Conservation (phyloP, 2,329 filamentous ascomycete species). For the Colletotrichum lupini region DNA sequence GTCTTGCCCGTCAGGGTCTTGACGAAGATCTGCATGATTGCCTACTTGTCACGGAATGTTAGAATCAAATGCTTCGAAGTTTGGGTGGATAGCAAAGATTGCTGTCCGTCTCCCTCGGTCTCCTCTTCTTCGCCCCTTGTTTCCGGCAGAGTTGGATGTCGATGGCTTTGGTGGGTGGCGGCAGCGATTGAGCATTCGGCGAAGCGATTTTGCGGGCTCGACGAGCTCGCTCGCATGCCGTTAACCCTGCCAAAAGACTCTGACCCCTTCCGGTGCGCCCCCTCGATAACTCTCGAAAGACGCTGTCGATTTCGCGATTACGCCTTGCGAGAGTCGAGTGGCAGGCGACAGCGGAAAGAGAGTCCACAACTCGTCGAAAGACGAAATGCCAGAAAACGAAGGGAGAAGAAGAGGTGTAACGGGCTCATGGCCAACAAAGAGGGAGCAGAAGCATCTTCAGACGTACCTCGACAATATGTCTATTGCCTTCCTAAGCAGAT, state of each 20-base stretch:
- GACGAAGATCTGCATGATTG: constrained; percentile 82
- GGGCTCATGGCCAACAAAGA: constrained; percentile 33
- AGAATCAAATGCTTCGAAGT: constrained; percentile 42
- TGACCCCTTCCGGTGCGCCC: background rate
- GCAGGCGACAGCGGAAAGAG: background rate
- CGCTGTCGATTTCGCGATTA: constrained; percentile 32
- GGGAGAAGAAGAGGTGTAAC: constrained; percentile 39
- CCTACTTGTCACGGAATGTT: constrained; percentile 58
- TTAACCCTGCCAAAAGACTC: background rate
- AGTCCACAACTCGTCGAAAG: background rate
- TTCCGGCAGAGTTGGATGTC: background rate
- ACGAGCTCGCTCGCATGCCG: background rate
- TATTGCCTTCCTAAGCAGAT: constrained; percentile 73
- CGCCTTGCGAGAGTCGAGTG: background rate
- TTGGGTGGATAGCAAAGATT: constrained; percentile 2
- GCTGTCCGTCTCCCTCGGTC: constrained; percentile 14
- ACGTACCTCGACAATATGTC: constrained; percentile 72
- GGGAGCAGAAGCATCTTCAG: constrained; percentile 58
- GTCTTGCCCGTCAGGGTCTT: constrained; percentile 98
- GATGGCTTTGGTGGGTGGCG: background rate
- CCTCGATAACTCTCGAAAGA: background rate
- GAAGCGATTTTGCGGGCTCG: constrained; percentile 16
- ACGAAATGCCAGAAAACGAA: constrained; percentile 28
- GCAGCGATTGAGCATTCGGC: background rate
- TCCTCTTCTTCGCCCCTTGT: background rate